Conservation (phyloP, 164 flowering plant species). For the Cinnamomum micranthum region DNA sequence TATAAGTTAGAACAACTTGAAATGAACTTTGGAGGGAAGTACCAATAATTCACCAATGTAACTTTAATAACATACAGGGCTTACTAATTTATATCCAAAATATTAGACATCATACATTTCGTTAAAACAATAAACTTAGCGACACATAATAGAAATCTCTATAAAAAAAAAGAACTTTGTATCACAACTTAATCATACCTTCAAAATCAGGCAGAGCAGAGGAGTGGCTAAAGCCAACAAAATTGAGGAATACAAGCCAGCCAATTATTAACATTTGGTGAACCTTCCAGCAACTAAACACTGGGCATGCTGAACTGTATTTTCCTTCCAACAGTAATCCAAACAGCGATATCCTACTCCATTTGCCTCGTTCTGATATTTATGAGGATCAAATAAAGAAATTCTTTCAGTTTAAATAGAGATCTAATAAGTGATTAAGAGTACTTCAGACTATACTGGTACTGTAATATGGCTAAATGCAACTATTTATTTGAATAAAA, state of each 20-base stretch:
- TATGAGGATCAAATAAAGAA: slow-evolving; percentile 1
- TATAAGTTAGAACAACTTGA: neutral
- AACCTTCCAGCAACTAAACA: slow-evolving; percentile 11
- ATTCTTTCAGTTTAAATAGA: neutral
- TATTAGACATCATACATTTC: neutral
- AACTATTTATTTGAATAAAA: too few species aligned
- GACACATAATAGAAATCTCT: neutral
- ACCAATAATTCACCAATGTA: neutral
- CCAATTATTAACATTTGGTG: slow-evolving; percentile 11
- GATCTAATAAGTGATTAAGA: neutral
- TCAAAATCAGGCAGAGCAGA: slow-evolving; percentile 43
- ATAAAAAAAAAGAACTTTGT: too few species aligned
- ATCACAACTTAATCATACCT: slow-evolving; percentile 26
- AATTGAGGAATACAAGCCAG: slow-evolving; percentile 26
- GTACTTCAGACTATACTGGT: too few species aligned
- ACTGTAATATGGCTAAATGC: neutral
- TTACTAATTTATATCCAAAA: too few species aligned
- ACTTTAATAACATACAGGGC: neutral
- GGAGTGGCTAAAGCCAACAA: slow-evolving; percentile 23
- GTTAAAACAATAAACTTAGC: neutral
- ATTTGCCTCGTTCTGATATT: slow-evolving; percentile 8
- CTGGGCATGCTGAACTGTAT: slow-evolving; percentile 11
- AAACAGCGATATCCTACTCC: slow-evolving; percentile 7
- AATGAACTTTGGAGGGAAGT: neutral
- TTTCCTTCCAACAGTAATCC: slow-evolving; percentile 10